Conservation (phyloP, 2,329 filamentous ascomycete species). For the Penicillium sp. region DNA sequence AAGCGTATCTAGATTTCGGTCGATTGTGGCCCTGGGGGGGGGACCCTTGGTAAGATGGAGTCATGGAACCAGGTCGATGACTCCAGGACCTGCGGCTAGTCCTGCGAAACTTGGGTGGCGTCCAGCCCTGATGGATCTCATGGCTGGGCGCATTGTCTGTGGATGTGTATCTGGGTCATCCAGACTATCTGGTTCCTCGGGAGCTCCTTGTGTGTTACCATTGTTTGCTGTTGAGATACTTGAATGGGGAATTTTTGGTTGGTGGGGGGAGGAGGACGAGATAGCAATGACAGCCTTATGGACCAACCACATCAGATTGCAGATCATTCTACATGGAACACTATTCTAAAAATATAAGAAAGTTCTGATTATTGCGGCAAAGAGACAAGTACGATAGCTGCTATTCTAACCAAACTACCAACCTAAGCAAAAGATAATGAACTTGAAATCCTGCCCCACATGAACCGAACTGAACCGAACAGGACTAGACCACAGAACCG, state of each 20-base stretch:
- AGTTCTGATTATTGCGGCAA: not conserved
- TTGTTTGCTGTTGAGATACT: not conserved
- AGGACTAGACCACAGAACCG: not conserved
- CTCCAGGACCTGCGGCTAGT: slow-evolving; percentile 8
- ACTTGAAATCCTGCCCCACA: not conserved
- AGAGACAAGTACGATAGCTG: not conserved
- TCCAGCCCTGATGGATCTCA: not conserved
- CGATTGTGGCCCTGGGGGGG: not conserved
- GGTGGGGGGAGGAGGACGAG: not conserved
- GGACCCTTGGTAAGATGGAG: not conserved
- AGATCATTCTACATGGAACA: too few species aligned
- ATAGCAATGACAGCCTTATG: not conserved
- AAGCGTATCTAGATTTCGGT: slow-evolving; percentile 11
- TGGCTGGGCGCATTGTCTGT: slow-evolving; percentile 2
- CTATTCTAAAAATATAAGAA: too few species aligned
- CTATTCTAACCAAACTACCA: not conserved
- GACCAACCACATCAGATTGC: not conserved
- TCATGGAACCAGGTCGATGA: slow-evolving; percentile 4
- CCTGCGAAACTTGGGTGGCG: slow-evolving; percentile 1
- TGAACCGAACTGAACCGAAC: not conserved
- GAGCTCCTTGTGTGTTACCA: not conserved
- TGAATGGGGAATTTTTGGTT: not conserved
- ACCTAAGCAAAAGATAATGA: not conserved
- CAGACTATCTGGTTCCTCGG: not conserved
- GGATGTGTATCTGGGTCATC: not conserved